phyloP scores from a whole-genome alignment of 2,329 filamentous ascomycete species.

The Beauveria sp. region DNA sequence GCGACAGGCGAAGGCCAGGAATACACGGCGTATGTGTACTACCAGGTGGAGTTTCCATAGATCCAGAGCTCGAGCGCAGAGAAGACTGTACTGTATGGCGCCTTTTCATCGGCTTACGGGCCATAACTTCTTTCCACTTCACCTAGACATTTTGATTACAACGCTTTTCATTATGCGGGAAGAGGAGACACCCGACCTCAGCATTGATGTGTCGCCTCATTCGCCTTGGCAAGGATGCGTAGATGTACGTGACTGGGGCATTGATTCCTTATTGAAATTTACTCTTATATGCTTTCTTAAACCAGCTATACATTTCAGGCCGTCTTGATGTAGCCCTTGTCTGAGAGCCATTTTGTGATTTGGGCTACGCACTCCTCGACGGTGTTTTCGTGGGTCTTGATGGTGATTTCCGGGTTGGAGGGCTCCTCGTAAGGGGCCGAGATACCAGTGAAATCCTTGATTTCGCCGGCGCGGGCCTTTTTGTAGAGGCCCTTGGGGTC shows the following conservation, averaged over 20 bases:
- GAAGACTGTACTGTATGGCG: slow-evolving; percentile 4
- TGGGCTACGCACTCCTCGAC: slow-evolving; percentile 84
- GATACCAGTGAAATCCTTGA: slow-evolving; percentile 96
- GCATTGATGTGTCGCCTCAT: not conserved
- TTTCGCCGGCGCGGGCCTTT: slow-evolving; percentile 87
- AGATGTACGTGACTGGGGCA: not conserved
- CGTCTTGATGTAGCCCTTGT: slow-evolving; percentile 46
- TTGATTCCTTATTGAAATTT: not conserved
- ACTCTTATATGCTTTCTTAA: not conserved
- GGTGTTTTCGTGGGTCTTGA: slow-evolving; percentile 71
- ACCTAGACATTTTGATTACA: slow-evolving; percentile 1
- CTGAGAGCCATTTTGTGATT: slow-evolving; percentile 73
- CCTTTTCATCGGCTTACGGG: not conserved
- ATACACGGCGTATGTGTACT: slow-evolving; percentile 96
- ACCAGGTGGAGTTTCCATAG: slow-evolving; percentile 74
- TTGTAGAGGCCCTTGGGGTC: slow-evolving; percentile 98
- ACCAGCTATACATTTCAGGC: slow-evolving; percentile 13
- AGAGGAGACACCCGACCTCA: not conserved
- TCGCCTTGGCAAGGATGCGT: not conserved
- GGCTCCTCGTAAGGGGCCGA: slow-evolving; percentile 93
- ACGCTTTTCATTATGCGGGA: not conserved
- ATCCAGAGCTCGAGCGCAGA: not conserved
- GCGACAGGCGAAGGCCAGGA: slow-evolving; percentile 65
- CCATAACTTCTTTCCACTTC: not conserved
- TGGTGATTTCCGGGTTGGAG: slow-evolving; percentile 74